These are phyloP conservation scores for Talaromyces borbonicus DNA, from an alignment of 495 filamentous ascomycete genomes.

Conservation along the genomic window DNA sequence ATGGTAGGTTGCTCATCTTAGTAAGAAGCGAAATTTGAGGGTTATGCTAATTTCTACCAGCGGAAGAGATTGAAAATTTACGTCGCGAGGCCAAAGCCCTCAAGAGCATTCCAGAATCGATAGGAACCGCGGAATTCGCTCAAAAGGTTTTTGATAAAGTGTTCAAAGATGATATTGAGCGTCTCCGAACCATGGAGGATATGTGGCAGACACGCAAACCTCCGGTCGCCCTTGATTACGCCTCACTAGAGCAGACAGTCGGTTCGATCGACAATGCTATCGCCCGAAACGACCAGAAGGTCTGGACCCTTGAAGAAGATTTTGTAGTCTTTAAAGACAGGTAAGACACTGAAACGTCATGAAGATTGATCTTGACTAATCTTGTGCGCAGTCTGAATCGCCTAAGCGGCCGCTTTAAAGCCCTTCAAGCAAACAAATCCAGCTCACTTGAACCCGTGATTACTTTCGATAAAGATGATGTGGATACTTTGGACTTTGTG, in stretches of 20 bases:
- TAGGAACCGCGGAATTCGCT: constrained; percentile 71
- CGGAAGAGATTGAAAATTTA: constrained; percentile 78
- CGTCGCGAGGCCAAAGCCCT: constrained; percentile 73
- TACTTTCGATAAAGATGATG: constrained; percentile 93
- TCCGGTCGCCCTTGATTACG: constrained; percentile 64
- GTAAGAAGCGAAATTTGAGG: background rate
- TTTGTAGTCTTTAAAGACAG: constrained; percentile 78
- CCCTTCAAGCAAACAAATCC: constrained; percentile 36
- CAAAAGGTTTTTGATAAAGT: constrained; percentile 86
- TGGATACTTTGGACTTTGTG: constrained; percentile 92
- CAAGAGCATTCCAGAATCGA: constrained; percentile 70
- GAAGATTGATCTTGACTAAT: background rate
- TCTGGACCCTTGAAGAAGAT: constrained; percentile 78
- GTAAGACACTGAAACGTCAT: constrained; percentile 17
- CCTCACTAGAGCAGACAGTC: constrained; percentile 38
- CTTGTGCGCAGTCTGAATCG: constrained; percentile 48
- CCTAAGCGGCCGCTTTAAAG: constrained; percentile 61
- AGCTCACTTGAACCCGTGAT: constrained; percentile 53
- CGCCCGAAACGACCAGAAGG: constrained; percentile 56
- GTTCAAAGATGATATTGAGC: constrained; percentile 74
- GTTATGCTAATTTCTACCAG: constrained; percentile 29
- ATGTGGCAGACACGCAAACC: constrained; percentile 86
- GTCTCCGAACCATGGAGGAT: constrained; percentile 80
- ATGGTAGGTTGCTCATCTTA: constrained; percentile 37
- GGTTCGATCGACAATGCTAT: constrained; percentile 41